A percentile compares a stretch with the other conserved stretches of the same genome.
Evolutionary conservation across 345 rosid genomes (phyloP).

Genomic region (Camelina neglecta): DNA sequence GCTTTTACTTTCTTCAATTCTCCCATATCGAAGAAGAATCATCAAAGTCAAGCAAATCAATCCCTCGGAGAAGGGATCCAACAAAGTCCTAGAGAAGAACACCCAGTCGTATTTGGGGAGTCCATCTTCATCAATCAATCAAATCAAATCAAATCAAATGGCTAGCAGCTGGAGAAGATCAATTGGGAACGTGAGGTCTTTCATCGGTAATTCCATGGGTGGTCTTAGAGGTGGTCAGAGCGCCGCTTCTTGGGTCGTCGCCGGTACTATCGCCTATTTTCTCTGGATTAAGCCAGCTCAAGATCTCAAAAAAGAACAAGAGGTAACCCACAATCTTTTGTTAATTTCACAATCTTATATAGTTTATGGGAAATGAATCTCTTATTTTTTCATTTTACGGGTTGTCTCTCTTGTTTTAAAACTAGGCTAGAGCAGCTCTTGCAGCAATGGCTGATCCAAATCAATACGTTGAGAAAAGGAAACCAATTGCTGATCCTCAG

Average conservation of each 20-base stretch:
- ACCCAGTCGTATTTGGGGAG: neutral
- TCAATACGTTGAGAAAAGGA: conserved; percentile 72
- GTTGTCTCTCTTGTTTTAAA: conserved; percentile 4
- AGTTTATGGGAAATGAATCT: neutral
- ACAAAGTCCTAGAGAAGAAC: neutral
- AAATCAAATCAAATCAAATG: conserved; percentile 38
- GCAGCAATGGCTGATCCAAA: conserved; percentile 75
- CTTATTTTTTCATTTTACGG: neutral
- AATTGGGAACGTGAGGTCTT: conserved; percentile 68
- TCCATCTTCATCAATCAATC: neutral
- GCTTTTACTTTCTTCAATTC: neutral
- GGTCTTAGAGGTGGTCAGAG: conserved; percentile 79
- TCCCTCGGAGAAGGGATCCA: neutral
- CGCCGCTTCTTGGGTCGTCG: conserved; percentile 89
- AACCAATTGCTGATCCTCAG: conserved; percentile 89
- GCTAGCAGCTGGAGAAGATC: conserved; percentile 66
- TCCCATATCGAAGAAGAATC: conserved; percentile 19
- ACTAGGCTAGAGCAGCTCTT: conserved; percentile 75
- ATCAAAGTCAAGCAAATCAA: conserved; percentile 21
- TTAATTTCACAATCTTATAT: neutral
- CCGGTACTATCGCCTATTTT: conserved; percentile 88
- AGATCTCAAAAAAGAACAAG: conserved; percentile 80
- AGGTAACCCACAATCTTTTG: conserved; percentile 49
- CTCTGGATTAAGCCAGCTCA: conserved; percentile 95
- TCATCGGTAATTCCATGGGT: conserved; percentile 79